phyloP scores from a whole-genome alignment of 768 basidiomycete genomes.

The Asterophora lycoperdoides region DNA sequence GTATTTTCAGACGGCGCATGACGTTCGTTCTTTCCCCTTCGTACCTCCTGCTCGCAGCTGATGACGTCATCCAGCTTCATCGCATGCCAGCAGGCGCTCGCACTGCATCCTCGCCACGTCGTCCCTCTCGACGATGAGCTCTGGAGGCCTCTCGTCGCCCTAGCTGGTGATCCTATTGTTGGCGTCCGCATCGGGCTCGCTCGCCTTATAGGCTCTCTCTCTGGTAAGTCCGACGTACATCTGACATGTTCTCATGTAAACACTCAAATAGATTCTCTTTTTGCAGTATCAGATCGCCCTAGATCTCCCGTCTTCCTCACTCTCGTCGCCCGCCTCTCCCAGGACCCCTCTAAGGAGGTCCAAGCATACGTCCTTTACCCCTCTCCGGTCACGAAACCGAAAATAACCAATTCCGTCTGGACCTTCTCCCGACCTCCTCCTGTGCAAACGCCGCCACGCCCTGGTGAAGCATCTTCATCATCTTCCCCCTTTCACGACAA shows the following conservation, averaged over 20 bases:
- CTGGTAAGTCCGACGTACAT: conserved; percentile 39
- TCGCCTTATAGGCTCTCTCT: conserved; percentile 56
- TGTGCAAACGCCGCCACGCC: background rate
- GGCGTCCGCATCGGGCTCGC: conserved; percentile 87
- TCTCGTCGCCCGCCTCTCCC: conserved; percentile 44
- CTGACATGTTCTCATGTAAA: background rate
- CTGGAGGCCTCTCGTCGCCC: conserved; percentile 48
- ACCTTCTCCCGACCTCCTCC: conserved; percentile 38
- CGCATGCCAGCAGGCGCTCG: conserved; percentile 64
- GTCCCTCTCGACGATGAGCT: conserved; percentile 43
- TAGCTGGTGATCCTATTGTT: conserved; percentile 66
- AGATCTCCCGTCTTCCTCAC: conserved; percentile 33
- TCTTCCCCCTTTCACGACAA: background rate
- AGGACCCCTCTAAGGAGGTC: conserved; percentile 59
- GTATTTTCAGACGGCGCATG: conserved; percentile 42
- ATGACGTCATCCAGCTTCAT: conserved; percentile 52
- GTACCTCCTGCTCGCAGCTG: background rate
- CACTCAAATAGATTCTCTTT: conserved; percentile 25
- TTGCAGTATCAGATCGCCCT: conserved; percentile 21
- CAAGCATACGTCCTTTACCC: conserved; percentile 45
- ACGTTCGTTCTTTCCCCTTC: conserved; percentile 47
- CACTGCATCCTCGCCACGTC: conserved; percentile 26
- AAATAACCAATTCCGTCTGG: conserved; percentile 13
- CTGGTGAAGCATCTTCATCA: background rate
- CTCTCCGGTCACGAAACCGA: background rate